Conservation (phyloP, 495 filamentous ascomycete species). For the Penicillium waksmanii region DNA sequence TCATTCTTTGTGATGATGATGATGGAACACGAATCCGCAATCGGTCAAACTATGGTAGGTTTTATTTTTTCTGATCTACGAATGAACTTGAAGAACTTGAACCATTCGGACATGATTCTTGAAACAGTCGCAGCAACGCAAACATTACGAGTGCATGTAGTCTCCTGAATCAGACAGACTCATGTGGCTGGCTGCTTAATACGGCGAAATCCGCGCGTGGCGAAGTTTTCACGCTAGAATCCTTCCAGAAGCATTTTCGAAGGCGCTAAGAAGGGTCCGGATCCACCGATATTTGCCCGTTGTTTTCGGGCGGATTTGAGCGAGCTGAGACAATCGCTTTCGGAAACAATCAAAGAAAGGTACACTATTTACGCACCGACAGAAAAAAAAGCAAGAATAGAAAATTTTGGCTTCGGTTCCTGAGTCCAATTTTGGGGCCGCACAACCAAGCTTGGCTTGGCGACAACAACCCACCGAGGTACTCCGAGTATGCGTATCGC, state of each 20-base stretch:
- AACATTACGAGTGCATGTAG: too few relatives aligned
- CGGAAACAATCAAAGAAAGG: neutral
- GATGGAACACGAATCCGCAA: neutral
- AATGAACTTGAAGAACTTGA: neutral
- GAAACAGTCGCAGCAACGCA: neutral
- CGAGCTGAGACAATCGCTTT: constrained; percentile 2
- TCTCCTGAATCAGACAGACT: constrained; percentile 1
- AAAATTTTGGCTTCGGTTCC: constrained; percentile 2
- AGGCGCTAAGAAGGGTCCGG: constrained; percentile 31
- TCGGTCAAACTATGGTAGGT: neutral
- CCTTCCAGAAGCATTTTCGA: constrained; percentile 37
- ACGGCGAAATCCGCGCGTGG: constrained; percentile 14
- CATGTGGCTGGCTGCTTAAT: constrained; percentile 3
- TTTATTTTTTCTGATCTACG: neutral
- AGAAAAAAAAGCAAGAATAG: neutral
- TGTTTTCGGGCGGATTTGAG: neutral
- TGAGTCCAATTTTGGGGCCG: neutral
- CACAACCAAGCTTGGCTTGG: neutral
- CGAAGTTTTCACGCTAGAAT: constrained; percentile 28
- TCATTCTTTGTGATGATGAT: neutral
- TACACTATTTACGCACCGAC: neutral
- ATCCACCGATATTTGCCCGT: constrained; percentile 4
- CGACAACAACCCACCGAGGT: neutral
- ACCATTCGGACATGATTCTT: neutral
- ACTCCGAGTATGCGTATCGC: too few relatives aligned